Base-by-base conservation (phyloP, 1,139 yeast genomes). In the Taiozyma onychis region DNA sequence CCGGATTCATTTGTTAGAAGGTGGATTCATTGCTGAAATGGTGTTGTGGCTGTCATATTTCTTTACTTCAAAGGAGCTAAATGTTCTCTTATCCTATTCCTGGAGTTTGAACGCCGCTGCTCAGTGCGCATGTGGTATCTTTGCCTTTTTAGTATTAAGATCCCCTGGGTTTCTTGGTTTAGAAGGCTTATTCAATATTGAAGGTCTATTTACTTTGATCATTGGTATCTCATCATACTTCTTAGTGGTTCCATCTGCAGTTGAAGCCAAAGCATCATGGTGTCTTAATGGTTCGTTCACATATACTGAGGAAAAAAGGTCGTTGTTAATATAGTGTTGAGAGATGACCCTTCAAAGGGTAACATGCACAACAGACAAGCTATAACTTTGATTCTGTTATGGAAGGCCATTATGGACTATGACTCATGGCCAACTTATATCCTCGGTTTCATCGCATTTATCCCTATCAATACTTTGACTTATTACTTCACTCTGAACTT, bases 331-430 rank as follows among this genome's bases (percentile, higher is more conserved):
- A 73, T 82, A 52, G 72, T 84, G 2, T 68, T 84, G 49, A 67
- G 88, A 57, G 88, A 83, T 62, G 90, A 84, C 59, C 88, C 89
- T 7, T 67, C 78, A 1, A 83, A 83, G 65, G 87, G 88, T 18
- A 84, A 80, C 54, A 81, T 82, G 86, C 73, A 81, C 60, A 83
- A 83, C 61, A 72, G 86, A 61, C 78, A 80, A 58, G 80, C 80
- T 3, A 67, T 80, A 22, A 60, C 70, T 16, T 59, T 67, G 6
- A 65, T 56, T 47, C 73, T 72, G 59, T 58, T 80, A 44, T 57
- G 62, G 51, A 60, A 63, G 39, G 69, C 80, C 4, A 51, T 79
- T 5, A 47, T 58, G 5, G 88, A 84, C 63, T 78, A 73, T 57
- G 82, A 83, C 61, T 59, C 81, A 48, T 75, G 82, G 80, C 88